phyloP scores from a whole-genome alignment of 495 filamentous ascomycete species.

The Penicillium bialowiezense region DNA sequence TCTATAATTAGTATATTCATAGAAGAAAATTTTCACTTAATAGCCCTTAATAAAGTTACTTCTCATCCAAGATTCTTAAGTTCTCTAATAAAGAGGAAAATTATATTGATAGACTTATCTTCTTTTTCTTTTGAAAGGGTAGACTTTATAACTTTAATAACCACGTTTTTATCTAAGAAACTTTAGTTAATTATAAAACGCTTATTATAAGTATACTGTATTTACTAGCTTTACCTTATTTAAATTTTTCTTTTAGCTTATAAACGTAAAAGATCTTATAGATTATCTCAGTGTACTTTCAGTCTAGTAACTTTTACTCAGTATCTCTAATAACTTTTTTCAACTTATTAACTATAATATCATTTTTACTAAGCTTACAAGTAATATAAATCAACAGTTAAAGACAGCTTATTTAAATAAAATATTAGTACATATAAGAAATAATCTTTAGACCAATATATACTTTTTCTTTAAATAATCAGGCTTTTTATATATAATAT shows the following conservation, averaged over 20 bases:
- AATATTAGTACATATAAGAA: slow-evolving; percentile 1
- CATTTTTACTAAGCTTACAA: slow-evolving; percentile 29
- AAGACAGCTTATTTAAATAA: slow-evolving; percentile 29
- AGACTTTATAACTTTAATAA: background rate
- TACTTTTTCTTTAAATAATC: slow-evolving; percentile 76
- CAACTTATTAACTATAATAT: slow-evolving; percentile 39
- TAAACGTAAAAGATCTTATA: slow-evolving; percentile 54
- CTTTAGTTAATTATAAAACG: background rate
- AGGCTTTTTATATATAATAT: slow-evolving; percentile 69
- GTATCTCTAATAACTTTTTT: slow-evolving; percentile 37
- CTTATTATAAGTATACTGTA: background rate
- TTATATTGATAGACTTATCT: too few relatives aligned
- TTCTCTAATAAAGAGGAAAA: too few relatives aligned
- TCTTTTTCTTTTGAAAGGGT: too few relatives aligned
- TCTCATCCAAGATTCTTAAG: too few relatives aligned
- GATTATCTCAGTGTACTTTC: slow-evolving; percentile 36
- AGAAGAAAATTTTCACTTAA: too few relatives aligned
- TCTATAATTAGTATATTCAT: too few relatives aligned
- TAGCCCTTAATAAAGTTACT: too few relatives aligned
- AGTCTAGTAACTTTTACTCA: slow-evolving; percentile 31
- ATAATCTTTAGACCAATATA: slow-evolving; percentile 33
- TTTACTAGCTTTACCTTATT: slow-evolving; percentile 45
- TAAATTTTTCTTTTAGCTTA: slow-evolving; percentile 50
- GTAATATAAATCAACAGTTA: slow-evolving; percentile 41
- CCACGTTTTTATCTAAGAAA: background rate